Base-by-base conservation (phyloP, 2,329 filamentous ascomycete species). In the Trichoderma breve region DNA sequence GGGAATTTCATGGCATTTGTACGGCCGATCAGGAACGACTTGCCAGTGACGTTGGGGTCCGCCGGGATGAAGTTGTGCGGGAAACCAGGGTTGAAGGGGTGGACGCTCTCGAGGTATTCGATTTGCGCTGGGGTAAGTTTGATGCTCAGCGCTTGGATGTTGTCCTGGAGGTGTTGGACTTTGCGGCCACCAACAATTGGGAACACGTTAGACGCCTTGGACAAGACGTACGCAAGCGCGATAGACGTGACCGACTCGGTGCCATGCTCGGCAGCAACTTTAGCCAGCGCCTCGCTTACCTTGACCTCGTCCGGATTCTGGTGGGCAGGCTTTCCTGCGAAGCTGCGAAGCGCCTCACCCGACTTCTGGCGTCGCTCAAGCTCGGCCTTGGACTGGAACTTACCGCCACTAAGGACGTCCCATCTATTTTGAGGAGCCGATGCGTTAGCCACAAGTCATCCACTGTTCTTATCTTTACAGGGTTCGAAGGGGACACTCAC, bases 141-240 rank as follows among this genome's bases (percentile, higher is more conserved):
- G 72, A 91, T 79, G 4, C 81, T 81, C 26, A 91, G 79, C 0
- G 87, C 86, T 73, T 86, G 83, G 74, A 91, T 89, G 74, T 90
- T 91, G 72, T 84, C 85, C 73, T 88, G 83, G n/a, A 91, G 78
- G 76, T 91, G 89, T 71, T 89, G 85, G 21, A 90, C 78, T 75
- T 88, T 91, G 5, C 89, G 82, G 0, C 87, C 87, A 5, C 89
- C 89, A 9, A 90, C 82, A 39, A 91, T 86, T 0, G 89, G 89
- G 76, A 89, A 89, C 5, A 90, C 85, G 75, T 90, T 86, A 0
- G 87, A 85, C 0, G 87, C 82, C 78, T 91, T 90, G 57, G 86
- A 83, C 81, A 89, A 83, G 2, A 91, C 85, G 73, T 91, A 91
- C 0, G 89, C 89, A 9, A 91, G 78, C 3, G 89, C 88, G 8